Percentiles rank a stretch among this genome's conserved stretches.
Evolutionary conservation across 805 yeast species (phyloP).

Genomic region (Yarrowia alimentaria): DNA sequence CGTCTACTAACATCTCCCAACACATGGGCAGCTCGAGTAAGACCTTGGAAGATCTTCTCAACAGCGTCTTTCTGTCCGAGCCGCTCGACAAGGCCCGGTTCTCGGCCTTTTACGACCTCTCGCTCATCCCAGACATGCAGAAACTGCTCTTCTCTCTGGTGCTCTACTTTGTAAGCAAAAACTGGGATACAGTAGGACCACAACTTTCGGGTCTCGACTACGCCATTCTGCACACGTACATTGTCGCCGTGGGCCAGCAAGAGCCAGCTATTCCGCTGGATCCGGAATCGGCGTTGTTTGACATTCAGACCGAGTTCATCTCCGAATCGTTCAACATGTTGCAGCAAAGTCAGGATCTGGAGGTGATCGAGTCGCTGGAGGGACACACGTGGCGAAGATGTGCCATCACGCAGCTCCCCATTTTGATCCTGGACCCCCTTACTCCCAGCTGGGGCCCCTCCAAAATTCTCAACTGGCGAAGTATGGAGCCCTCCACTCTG

Average conservation of each 20-base stretch:
- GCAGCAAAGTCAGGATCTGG: conserved; percentile 2
- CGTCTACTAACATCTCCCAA: conserved; percentile 2
- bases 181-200: conserved; percentile 5
- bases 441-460: conserved; percentile 26
- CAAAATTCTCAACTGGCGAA: conserved; percentile 24
- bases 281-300: not conserved
- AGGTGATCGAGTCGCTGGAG: conserved; percentile 4
- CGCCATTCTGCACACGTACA: conserved; percentile 9
- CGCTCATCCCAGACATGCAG: conserved; percentile 18
- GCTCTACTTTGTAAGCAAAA: conserved; percentile 12
- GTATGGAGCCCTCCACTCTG: conserved; percentile 3
- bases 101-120: conserved; percentile 13
- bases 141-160: conserved; percentile 11
- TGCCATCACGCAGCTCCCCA: conserved; percentile 18
- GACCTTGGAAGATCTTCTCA: conserved; percentile 5
- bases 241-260: not conserved
- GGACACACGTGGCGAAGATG: conserved; percentile 23
- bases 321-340: conserved; percentile 5
- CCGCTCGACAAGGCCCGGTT: conserved; percentile 18
- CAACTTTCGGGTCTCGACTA: conserved; percentile 10
- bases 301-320: conserved; percentile 17
- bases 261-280: conserved; percentile 13
- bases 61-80: conserved; percentile 3
- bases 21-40: conserved; percentile 2
- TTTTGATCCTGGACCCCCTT: conserved; percentile 16